Conservation (phyloP, 164 flowering plant species). For the Vitis amurensis region DNA sequence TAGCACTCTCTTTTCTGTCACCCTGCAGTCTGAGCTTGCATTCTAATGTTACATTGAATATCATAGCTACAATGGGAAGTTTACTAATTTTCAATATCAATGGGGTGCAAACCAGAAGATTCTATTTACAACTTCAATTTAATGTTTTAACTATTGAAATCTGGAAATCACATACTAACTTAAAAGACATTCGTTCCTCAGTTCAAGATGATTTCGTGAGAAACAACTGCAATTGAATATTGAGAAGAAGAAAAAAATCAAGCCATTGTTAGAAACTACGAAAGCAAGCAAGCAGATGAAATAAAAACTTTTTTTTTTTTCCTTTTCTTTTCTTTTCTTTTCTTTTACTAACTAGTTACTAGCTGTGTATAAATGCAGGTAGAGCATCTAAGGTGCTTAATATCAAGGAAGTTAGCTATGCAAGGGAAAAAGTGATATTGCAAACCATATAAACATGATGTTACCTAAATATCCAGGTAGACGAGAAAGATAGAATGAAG, state of each 20-base stretch:
- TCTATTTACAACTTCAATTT: neutral
- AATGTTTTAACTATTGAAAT: neutral
- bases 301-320: neutral
- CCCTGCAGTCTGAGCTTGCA: neutral
- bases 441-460: neutral
- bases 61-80: neutral
- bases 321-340: too few relatives aligned
- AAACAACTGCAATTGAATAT: neutral
- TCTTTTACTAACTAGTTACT: too few relatives aligned
- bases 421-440: neutral
- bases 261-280: neutral
- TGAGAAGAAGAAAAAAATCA: neutral
- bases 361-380: too few relatives aligned
- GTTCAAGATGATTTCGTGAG: neutral
- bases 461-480: conserved; percentile 87
- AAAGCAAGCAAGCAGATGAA: neutral
- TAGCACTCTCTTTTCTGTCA: neutral
- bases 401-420: neutral
- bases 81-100: neutral
- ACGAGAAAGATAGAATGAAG: conserved; percentile 81
- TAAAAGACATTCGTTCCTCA: neutral
- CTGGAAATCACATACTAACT: neutral
- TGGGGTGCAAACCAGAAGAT: conserved; percentile 2
- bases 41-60: neutral
- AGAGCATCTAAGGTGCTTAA: neutral